phyloP scores from a whole-genome alignment of 2,329 filamentous ascomycete species.

The Elsinoe fawcettii region DNA sequence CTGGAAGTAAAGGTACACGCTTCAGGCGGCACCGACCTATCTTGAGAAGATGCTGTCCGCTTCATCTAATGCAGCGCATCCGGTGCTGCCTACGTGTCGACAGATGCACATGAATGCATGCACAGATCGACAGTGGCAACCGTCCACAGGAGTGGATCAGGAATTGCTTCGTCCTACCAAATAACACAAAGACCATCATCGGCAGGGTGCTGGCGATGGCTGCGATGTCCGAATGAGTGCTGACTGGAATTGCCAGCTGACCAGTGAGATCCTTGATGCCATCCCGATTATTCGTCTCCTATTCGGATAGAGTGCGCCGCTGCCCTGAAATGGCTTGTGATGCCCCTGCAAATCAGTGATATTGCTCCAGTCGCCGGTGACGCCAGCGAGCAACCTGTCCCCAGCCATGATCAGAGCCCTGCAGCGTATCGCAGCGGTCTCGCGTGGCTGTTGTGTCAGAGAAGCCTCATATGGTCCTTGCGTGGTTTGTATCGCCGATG shows the following conservation, averaged over 20 bases:
- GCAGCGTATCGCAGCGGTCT: neutral
- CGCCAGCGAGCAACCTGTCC: neutral
- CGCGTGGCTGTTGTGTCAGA: slow-evolving; percentile 2
- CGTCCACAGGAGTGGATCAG: no score
- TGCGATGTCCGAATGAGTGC: neutral
- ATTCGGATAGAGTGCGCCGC: neutral
- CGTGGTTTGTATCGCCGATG: slow-evolving; percentile 7
- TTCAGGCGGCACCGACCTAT: no score
- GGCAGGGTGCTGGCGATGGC: neutral
- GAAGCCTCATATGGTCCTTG: neutral
- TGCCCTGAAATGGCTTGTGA: neutral
- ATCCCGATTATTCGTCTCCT: neutral
- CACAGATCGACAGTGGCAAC: no score
- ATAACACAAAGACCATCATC: no score
- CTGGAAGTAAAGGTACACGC: neutral
- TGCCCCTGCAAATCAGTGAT: neutral
- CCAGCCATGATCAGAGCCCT: neutral
- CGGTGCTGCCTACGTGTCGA: no score
- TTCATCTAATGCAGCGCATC: no score
- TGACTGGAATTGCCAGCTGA: neutral
- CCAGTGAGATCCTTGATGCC: neutral
- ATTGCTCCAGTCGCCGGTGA: neutral
- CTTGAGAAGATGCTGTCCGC: neutral
- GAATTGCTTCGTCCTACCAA: neutral
- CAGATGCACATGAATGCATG: no score